phyloP scores from a whole-genome alignment of 768 basidiomycete species.

The Trametes elegans region DNA sequence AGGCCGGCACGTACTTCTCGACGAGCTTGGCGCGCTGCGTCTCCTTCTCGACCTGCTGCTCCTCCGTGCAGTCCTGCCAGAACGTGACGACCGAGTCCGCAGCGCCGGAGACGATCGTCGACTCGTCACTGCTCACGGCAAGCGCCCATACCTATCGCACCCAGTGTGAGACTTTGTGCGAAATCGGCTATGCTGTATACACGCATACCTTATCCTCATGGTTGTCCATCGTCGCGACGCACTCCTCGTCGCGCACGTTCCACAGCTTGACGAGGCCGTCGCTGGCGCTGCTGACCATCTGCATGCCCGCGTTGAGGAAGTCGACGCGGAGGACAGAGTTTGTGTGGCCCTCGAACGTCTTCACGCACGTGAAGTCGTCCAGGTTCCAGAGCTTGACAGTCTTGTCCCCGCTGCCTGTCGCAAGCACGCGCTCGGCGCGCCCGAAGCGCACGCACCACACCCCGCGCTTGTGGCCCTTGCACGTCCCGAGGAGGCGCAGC shows the following conservation, averaged over 20 bases:
- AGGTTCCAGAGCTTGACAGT: conserved; percentile 93
- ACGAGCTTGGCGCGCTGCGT: conserved; percentile 69
- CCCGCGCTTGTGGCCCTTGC: conserved; percentile 95
- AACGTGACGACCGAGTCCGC: conserved; percentile 96
- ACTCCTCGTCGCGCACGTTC: conserved; percentile 88
- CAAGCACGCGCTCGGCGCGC: conserved; percentile 76
- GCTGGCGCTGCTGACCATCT: conserved; percentile 86
- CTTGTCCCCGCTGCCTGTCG: conserved; percentile 94
- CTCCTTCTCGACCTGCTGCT: conserved; percentile 74
- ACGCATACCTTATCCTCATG: conserved; percentile 90
- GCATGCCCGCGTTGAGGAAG: conserved; percentile 79
- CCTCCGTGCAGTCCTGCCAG: conserved; percentile 94
- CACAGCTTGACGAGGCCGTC: conserved; percentile 97
- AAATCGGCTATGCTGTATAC: no score
- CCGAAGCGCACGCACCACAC: conserved; percentile 95
- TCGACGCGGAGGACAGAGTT: conserved; percentile 95
- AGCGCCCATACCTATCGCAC: conserved; percentile 91
- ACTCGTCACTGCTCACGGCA: conserved; percentile 77
- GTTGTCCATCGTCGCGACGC: conserved; percentile 87
- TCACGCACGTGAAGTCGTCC: conserved; percentile 89
- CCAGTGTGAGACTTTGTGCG: not conserved
- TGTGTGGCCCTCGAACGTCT: conserved; percentile 98
- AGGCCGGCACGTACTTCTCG: conserved; percentile 60
- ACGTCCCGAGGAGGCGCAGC: conserved; percentile 76
- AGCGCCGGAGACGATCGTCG: conserved; percentile 86